A percentile compares a stretch with the other conserved stretches of the same genome.
Evolutionary conservation across 2,329 filamentous ascomycete genomes (phyloP).

Genomic region (Aureobasidium sp.): DNA sequence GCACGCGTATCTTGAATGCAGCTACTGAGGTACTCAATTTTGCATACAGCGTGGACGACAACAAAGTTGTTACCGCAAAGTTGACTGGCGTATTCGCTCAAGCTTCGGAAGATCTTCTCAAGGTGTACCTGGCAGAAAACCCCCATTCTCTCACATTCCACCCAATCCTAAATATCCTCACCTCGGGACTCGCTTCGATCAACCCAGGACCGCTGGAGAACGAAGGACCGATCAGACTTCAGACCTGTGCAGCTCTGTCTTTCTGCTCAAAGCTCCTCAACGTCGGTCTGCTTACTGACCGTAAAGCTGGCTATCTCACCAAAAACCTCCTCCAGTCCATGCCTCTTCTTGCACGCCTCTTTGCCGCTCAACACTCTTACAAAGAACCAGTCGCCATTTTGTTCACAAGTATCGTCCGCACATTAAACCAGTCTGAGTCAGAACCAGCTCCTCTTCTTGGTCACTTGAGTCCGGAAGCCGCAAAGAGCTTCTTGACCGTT

Average conservation of each 20-base stretch:
- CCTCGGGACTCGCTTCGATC: constrained; percentile 34
- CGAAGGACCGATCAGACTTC: constrained; percentile 20
- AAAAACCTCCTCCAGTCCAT: constrained; percentile 73
- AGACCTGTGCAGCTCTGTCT: constrained; percentile 55
- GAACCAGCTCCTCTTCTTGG: constrained; percentile 93
- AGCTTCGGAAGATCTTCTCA: constrained; percentile 66
- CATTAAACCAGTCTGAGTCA: constrained; percentile 50
- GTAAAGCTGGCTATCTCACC: constrained; percentile 52
- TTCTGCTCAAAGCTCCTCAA: constrained; percentile 65
- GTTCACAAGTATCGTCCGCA: constrained; percentile 66
- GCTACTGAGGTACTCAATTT: constrained; percentile 65
- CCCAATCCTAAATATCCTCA: constrained; percentile 63
- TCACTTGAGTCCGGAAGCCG: constrained; percentile 72
- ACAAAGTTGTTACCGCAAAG: constrained; percentile 37
- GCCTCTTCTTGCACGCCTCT: constrained; percentile 67
- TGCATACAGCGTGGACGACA: constrained; percentile 66
- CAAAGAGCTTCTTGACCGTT: constrained; percentile 74
- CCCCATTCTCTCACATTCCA: constrained; percentile 66
- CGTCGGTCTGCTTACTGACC: constrained; percentile 56
- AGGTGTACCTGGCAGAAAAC: constrained; percentile 65
- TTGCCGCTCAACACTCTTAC: constrained; percentile 60
- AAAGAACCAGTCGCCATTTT: constrained; percentile 58
- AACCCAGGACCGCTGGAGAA: constrained; percentile 23
- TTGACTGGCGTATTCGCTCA: constrained; percentile 58
- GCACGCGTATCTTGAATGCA: constrained; percentile 57